Percentiles rank a stretch among this genome's conserved stretches.
These are phyloP conservation scores for Ascoidea rubescens DNA, from an alignment of 805 yeast species.

Conservation along the genomic window DNA sequence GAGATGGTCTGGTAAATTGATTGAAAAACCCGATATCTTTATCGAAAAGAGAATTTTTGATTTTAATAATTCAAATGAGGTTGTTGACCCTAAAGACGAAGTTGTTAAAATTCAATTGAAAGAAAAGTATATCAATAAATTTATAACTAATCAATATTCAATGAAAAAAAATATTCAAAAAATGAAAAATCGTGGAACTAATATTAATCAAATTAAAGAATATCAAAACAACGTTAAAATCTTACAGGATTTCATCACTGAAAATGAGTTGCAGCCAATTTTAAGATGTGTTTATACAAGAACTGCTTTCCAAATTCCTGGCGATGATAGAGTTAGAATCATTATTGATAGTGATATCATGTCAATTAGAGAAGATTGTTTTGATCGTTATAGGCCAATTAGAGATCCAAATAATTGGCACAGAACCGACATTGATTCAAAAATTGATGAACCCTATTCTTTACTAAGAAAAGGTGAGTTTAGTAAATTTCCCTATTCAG, in stretches of 20 bases:
- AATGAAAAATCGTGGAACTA: constrained; percentile 47
- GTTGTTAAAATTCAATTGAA: constrained; percentile 52
- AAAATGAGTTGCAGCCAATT: constrained; percentile 66
- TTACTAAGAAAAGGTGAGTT: constrained; percentile 78
- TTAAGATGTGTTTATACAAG: constrained; percentile 78
- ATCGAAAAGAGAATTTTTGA: constrained; percentile 72
- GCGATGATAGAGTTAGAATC: constrained; percentile 85
- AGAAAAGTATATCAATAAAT: constrained; percentile 69
- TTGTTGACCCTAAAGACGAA: constrained; percentile 19
- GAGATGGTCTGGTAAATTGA: constrained; percentile 81
- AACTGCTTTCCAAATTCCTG: constrained; percentile 96
- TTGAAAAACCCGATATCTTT: constrained; percentile 62
- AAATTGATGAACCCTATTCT: constrained; percentile 52
- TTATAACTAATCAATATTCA: constrained; percentile 39
- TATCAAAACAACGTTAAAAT: constrained; percentile 41
- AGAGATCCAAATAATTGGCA: constrained; percentile 89
- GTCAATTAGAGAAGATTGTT: constrained; percentile 82
- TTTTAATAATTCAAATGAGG: constrained; percentile 19
- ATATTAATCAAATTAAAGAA: constrained; percentile 34
- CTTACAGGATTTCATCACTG: constrained; percentile 47
- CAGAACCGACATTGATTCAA: constrained; percentile 77
- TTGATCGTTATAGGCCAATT: constrained; percentile 74
- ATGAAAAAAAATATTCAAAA: constrained; percentile 38
- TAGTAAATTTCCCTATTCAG: constrained; percentile 70
- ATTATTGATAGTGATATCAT: constrained; percentile 80